Evolutionary conservation across 495 filamentous ascomycete species (phyloP), one percentile per base, ranked within the genome.

Genomic region (Aspergillus sclerotioniger): DNA sequence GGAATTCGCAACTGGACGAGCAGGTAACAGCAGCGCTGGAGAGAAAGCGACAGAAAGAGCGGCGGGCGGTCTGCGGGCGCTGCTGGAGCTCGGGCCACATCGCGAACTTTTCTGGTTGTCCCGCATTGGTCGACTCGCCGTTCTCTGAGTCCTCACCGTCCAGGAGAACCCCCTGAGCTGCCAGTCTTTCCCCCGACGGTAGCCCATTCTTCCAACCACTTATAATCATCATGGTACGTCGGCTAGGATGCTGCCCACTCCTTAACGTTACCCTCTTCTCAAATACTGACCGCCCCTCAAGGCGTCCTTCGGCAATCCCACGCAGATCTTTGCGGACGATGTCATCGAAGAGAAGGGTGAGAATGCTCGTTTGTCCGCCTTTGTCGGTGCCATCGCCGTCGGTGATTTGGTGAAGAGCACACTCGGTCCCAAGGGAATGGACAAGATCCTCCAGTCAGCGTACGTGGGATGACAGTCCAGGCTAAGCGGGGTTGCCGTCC

Each of bases 401-500:
- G 94, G 94, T 45, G 95, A 98, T 70, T 71, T 96, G 64, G 94
- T 98, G 21, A 98, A 98, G 84, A 94, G 89, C 70, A 98, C 94
- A 8, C 79, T 98, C 13, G 94, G 94, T 12, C 95, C 94, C 2
- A 97, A 98, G 79, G 94, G 94, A 65, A 98, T 98, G 95, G 95
- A 98, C 79, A 98, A 98, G 81, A 98, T 98, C 73, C 77, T 98
- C 71, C 94, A 98, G 71, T 97, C 92, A 76, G 95, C 92, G 89
- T 96, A 83, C 43, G 84, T 80, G 59, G 25, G 41, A 21, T 28
- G 15, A 28, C 20, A 29, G 33, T 29, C 29, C 29, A 47, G 53
- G 50, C 17, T 32, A 31, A 47, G 49, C 54, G 65, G 65, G 62
- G 62, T 59, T 64, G 21, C 52, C 49, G 28, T 46, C 35, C 56